Evolutionary conservation across 106 monocot genomes (phyloP), one percentile per base, ranked within the genome.

Genomic region (Vanilla planifolia): DNA sequence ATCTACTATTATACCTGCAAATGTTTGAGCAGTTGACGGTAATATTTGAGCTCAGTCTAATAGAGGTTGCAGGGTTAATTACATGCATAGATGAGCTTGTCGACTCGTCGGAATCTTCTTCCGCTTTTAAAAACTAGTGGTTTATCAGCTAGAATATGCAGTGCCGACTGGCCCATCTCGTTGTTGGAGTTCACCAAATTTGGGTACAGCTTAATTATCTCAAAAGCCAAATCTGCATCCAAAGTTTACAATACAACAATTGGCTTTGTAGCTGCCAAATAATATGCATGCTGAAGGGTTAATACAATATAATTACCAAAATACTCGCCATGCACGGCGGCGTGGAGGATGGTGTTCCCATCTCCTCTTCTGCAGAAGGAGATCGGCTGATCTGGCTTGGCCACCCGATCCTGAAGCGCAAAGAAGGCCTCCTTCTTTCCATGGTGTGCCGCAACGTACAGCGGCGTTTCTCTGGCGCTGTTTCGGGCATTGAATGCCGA

Each of bases 391-490:
- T 59, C 6, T 3, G 3, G n/a, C 20, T 28, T 1, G 2, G 44
- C 17, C 8, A 70, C 29, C 0, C 10, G 13, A 30, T 9, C 4
- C 62, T 62, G 46, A 6, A 71, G 70, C 25, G 24, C 62, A 32
- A 66, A 59, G 66, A 73, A 73, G 13, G 65, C 59, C 0, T 29
- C 7, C 66, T 48, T 66, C 66, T 60, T 57, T 8, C 73, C 73
- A 8, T 73, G 59, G 3, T 33, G 27, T 3, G 59, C 73, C 3
- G 73, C 73, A 48, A 57, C 14, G 51, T 66, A 67, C 11, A 66
- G 66, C 36, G 73, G 73, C 14, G 73, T 66, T 48, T 73, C 73
- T 19, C 15, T 8, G 1, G 19, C 15, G 4, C 40, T 32, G 37
- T 73, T 73, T 22, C 51, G 47, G 6, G 14, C 48, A 6, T 20